These are phyloP conservation scores for Bisporella sp. DNA, from an alignment of 2,329 filamentous ascomycete species.

Conservation along the genomic window DNA sequence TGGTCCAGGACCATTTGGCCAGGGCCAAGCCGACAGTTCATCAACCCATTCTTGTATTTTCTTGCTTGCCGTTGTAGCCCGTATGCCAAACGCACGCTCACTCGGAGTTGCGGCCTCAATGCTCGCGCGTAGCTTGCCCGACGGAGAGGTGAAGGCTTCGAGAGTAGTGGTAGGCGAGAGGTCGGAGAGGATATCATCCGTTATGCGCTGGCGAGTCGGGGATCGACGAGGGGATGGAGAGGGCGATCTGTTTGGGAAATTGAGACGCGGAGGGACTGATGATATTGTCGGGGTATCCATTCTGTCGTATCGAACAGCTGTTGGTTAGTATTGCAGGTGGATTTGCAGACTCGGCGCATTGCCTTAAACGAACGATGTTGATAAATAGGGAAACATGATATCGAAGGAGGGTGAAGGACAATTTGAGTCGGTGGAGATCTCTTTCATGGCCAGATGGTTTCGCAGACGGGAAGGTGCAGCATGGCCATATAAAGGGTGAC, in stretches of 20 bases:
- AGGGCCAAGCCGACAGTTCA: constrained; percentile 58
- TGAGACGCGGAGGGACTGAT: constrained; percentile 13
- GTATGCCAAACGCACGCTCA: constrained; percentile 65
- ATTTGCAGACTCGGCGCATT: neutral
- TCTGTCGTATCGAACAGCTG: constrained; percentile 1
- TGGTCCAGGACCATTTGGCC: constrained; percentile 43
- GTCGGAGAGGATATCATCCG: constrained; percentile 54
- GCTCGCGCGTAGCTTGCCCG: constrained; percentile 47
- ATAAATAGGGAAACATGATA: neutral
- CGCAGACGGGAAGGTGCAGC: neutral
- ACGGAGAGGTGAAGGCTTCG: constrained; percentile 49
- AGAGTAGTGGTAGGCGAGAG: constrained; percentile 55
- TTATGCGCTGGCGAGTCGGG: constrained; percentile 19
- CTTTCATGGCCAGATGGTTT: neutral
- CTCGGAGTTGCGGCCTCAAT: constrained; percentile 55
- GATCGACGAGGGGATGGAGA: constrained; percentile 16
- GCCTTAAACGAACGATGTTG: neutral
- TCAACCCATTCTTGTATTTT: constrained; percentile 67
- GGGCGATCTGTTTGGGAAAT: constrained; percentile 9
- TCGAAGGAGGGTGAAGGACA: neutral
- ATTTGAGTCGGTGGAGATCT: neutral
- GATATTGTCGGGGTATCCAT: constrained; percentile 9
- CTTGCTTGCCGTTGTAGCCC: constrained; percentile 63
- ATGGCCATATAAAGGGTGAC: neutral
- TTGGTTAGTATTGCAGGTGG: neutral